These are phyloP conservation scores for Aquilaria yunnanensis DNA, from an alignment of 345 rosid genomes.

Conservation along the genomic window DNA sequence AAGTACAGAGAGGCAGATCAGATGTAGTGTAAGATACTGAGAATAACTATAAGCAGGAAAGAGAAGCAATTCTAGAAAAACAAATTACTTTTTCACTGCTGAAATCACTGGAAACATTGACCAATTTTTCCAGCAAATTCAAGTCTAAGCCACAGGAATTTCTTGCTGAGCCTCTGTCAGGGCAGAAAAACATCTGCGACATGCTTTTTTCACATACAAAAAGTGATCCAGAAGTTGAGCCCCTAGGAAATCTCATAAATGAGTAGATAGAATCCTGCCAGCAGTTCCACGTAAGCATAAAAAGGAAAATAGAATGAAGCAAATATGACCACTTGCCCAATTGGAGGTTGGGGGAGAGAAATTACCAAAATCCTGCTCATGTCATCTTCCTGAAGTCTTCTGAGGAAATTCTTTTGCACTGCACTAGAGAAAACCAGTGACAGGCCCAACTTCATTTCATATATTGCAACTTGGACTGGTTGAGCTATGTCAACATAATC, in stretches of 20 bases:
- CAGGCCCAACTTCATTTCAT: slow-evolving; percentile 85
- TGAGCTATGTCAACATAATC: slow-evolving; percentile 70
- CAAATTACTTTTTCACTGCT: slow-evolving; percentile 38
- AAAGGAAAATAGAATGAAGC: slow-evolving; percentile 6
- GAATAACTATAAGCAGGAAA: neutral
- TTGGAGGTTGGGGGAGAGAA: neutral
- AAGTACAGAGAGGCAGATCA: slow-evolving; percentile 11
- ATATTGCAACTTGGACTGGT: slow-evolving; percentile 90
- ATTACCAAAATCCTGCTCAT: slow-evolving; percentile 58
- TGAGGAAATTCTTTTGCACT: slow-evolving; percentile 34
- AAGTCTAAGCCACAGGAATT: slow-evolving; percentile 38
- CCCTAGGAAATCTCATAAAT: slow-evolving; percentile 81
- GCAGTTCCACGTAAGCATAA: slow-evolving; percentile 15
- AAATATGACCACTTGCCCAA: neutral
- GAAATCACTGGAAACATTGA: slow-evolving; percentile 34
- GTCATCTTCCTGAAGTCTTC: slow-evolving; percentile 35
- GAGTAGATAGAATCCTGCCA: slow-evolving; percentile 65
- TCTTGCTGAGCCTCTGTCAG: slow-evolving; percentile 29
- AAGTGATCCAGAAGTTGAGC: slow-evolving; percentile 22
- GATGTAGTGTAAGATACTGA: neutral
- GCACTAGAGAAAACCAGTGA: slow-evolving; percentile 51
- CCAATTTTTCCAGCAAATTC: slow-evolving; percentile 58
- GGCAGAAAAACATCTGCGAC: slow-evolving; percentile 31
- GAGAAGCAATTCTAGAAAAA: neutral
- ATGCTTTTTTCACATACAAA: slow-evolving; percentile 19